Conservation (phyloP, 257 asterid genomes). For the Solanum sitiens region DNA sequence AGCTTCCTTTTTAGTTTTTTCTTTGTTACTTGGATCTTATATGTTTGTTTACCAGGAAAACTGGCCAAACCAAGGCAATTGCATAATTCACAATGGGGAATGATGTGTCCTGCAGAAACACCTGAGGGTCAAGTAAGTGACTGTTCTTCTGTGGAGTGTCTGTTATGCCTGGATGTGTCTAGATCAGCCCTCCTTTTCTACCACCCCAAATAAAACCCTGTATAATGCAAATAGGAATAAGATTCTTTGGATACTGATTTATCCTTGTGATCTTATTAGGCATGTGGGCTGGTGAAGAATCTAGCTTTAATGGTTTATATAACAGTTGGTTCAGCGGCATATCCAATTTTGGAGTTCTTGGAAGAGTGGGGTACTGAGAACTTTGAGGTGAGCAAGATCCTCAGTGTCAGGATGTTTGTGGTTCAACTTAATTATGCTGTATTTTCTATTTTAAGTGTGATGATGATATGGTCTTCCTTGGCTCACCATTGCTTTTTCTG, state of each 20-base stretch:
- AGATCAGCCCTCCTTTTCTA: background rate
- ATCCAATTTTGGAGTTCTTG: conserved; percentile 87
- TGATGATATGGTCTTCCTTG: background rate
- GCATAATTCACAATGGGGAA: conserved; percentile 99
- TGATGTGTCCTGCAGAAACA: conserved; percentile 99
- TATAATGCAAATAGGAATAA: background rate
- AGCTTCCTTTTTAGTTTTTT: background rate
- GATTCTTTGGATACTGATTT: background rate
- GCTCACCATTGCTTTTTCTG: background rate
- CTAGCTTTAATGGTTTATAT: conserved; percentile 95
- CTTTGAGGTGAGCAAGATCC: conserved; percentile 55
- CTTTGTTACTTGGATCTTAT: background rate
- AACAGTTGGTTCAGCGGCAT: conserved; percentile 97
- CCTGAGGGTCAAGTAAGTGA: conserved; percentile 93
- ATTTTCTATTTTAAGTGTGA: background rate
- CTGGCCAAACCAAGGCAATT: conserved; percentile 97
- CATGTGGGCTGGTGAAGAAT: conserved; percentile 97
- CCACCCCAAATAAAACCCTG: background rate
- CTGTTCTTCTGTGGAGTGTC: background rate
- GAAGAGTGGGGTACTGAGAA: conserved; percentile 99
- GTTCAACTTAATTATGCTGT: background rate
- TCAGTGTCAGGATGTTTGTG: conserved; percentile 1
- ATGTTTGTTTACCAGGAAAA: conserved; percentile 46
- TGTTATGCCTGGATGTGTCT: background rate
- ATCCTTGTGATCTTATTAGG: conserved; percentile 32